Evolutionary conservation across 805 yeast genomes (phyloP), one percentile per base, ranked within the genome.

Genomic region (Soucietia sequanensis): DNA sequence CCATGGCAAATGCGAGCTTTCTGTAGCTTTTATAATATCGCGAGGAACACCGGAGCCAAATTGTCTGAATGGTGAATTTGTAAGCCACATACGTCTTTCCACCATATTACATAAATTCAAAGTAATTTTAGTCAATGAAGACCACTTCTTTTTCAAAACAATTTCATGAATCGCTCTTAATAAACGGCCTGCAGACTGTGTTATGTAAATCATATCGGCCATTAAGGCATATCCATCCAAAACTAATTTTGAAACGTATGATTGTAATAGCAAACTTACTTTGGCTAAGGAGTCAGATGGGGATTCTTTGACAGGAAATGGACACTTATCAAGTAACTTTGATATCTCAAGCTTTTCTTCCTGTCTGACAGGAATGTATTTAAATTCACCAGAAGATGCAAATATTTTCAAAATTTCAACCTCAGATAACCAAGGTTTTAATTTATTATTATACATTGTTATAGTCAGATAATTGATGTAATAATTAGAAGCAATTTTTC

Each of bases 151-250:
- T 34, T 72, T 68, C 30, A 85, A 46, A 7, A 85, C 75, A 22
- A 93, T 76, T 52, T 91, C 96, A 54, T 75, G 80, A 43, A 95
- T 74, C 0, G 98, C 97, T 38, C 97, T 65, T 37, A 90, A 67
- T 24, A 93, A 59, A 52, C 99, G 74, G 3, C 95, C 91, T 1
- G 96, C 97, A 26, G 95, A 87, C 58, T 93, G 98, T 0, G 93
- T 84, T 26, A 93, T 78, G 54, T 86, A 93, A 3, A 87, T 72
- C 96, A 90, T 88, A 64, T 93, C 99, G 0, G 96, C 80, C 73
- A 84, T 79, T 41, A 95, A 61, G 0, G 97, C 96, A 63, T 87
- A 86, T 0, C 98, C 98, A 1, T 84, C 93, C 12, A 93, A 65
- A 7, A 69, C 64, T 16, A 90, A 63, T 23, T 81, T 62, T 1